Conservation (phyloP, 1,139 yeast genomes). For the Protomyces inundatus region DNA sequence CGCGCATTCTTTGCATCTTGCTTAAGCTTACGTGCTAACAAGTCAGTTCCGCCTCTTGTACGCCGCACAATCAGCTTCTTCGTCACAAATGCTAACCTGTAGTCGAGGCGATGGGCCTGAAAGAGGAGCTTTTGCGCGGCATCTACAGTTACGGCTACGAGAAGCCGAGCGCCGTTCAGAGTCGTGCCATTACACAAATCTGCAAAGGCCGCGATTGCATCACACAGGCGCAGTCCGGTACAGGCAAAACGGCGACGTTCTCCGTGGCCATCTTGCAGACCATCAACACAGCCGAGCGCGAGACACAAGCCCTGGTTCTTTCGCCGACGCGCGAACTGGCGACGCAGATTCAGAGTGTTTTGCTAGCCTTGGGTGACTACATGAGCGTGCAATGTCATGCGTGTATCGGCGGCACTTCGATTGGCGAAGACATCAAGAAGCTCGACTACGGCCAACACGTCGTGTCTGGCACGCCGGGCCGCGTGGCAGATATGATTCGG, state of each 20-base stretch:
- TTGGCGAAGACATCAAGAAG: constrained; percentile 86
- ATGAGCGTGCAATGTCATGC: constrained; percentile 94
- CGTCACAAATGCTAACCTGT: background rate
- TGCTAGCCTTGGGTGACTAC: constrained; percentile 87
- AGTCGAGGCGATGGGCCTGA: constrained; percentile 31
- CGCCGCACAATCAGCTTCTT: background rate
- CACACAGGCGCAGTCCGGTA: constrained; percentile 99
- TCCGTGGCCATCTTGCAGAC: constrained; percentile 85
- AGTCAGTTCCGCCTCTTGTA: background rate
- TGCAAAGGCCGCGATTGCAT: constrained; percentile 93
- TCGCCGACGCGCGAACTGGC: constrained; percentile 99
- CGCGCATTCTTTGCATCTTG: background rate
- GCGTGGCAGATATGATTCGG: constrained; percentile 96
- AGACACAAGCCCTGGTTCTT: constrained; percentile 86
- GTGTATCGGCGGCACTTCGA: constrained; percentile 96
- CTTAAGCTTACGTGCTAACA: background rate
- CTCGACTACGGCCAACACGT: constrained; percentile 90
- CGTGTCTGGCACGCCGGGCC: constrained; percentile 99
- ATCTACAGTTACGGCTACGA: constrained; percentile 98
- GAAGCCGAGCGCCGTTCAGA: constrained; percentile 95
- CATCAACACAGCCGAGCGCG: constrained; percentile 49
- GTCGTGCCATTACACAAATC: constrained; percentile 95
- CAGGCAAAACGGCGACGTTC: constrained; percentile 99
- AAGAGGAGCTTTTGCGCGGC: constrained; percentile 47
- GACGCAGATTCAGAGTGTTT: constrained; percentile 94